Evolutionary conservation across 805 yeast genomes (phyloP), one percentile per base, ranked within the genome.

Genomic region (Wickerhamomyces canadensis): DNA sequence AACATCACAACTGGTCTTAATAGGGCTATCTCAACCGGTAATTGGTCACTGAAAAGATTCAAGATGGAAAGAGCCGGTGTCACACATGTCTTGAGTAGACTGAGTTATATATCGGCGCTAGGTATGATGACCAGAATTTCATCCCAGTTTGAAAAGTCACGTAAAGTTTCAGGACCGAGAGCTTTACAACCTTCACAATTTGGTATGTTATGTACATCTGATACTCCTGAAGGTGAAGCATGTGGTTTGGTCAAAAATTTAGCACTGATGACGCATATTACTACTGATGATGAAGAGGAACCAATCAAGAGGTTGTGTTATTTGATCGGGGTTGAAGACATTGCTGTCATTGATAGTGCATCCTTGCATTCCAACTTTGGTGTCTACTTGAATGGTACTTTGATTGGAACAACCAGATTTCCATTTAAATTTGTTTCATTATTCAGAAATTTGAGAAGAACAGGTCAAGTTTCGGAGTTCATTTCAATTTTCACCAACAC

Each of bases 61-160:
- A 91, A 89, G 80, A 93, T 93, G 99, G 98, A 93, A 65, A 77
- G 98, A 44, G 98, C 98, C 0, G 98, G 98, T 65, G 98, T 93
- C 36, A 93, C 98, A 4, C 98, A 93, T 60, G 97, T 93, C 27
- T 69, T 93, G 38, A 83, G 95, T 41, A 76, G 98, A 55, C 66
- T 93, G 41, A 84, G 96, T 16, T 93, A 87, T 60, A 91, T 93
- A 32, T 81, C 95, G 8, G 98, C 98, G 0, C 67, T 93, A 43
- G 98, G 98, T 53, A 93, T 93, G 98, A 93, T 93, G 98, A 93
- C 98, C 11, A 83, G 98, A 68, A 93, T 93, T 37, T 86, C 97
- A 6, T 91, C 98, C n/a, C 98, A 93, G 63, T 93, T 93, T 55
- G 98, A 93, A 61, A 93, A 93, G 60, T 88, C 98, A 3, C 75